Evolutionary conservation across 1,139 yeast genomes (phyloP).

Genomic region (Geotrichum klebahnii): DNA sequence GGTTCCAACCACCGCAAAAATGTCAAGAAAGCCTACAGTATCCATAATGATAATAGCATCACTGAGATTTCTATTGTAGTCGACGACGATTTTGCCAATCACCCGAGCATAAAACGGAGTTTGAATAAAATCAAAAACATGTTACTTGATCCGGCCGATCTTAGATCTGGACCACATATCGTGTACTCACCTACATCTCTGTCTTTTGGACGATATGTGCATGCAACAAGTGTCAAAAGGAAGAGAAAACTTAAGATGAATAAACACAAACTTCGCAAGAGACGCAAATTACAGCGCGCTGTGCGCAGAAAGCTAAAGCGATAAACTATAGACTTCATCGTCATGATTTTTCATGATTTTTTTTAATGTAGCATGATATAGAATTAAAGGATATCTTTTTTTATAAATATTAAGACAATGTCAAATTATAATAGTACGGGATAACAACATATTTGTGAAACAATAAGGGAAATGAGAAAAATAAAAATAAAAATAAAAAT

Average conservation of each 20-base stretch:
- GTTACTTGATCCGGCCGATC: conserved; percentile 2
- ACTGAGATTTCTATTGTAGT: conserved; percentile 14
- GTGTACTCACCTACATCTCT: conserved; percentile 20
- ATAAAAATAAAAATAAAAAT: not conserved
- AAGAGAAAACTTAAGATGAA: conserved; percentile 47
- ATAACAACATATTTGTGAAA: no score
- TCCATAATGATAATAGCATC: not conserved
- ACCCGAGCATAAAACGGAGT: conserved; percentile 13
- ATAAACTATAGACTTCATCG: not conserved
- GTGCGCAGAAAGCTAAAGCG: conserved; percentile 37
- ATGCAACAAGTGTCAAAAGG: conserved; percentile 42
- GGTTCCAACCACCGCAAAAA: not conserved
- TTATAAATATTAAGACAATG: no score
- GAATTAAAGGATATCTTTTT: not conserved
- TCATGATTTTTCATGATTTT: no score
- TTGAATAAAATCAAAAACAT: conserved; percentile 5
- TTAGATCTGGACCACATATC: conserved; percentile 10
- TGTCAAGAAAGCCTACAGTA: not conserved
- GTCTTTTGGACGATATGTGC: conserved; percentile 23
- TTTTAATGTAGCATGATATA: conserved; percentile 5
- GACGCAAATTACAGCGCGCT: conserved; percentile 44
- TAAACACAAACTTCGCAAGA: conserved; percentile 46
- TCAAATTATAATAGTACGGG: no score
- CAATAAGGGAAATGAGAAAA: no score
- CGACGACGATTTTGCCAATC: conserved; percentile 11